Evolutionary conservation across 2,329 filamentous ascomycete genomes (phyloP), one percentile per base, ranked within the genome.

Genomic region (Aspergillus clavatus): DNA sequence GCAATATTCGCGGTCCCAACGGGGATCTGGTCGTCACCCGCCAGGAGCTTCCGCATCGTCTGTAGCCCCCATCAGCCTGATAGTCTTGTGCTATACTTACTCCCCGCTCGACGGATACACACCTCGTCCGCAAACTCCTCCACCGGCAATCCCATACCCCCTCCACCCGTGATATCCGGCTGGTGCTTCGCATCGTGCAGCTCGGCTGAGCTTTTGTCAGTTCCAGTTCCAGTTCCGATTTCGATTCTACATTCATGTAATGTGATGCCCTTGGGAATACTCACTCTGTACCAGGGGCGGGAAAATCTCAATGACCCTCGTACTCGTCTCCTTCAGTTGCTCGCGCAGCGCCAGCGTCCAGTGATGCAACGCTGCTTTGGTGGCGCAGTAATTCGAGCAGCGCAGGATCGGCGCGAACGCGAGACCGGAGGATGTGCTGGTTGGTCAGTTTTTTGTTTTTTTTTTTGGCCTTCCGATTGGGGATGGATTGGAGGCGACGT

Each of bases 271-370:
- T n/a, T n/a, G 4, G 5, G 11, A 6, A 16, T 16, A 31, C 28
- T 4, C 16, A 31, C n/a, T 80, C 62, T 80, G 77, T 27, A 80
- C 76, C 1, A 75, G 74, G 0, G 77, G 78, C 3, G 77, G 77
- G 44, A 73, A 76, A 7, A 80, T 66, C 57, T 80, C 77, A 28
- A 79, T 63, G n/a, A 80, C 69, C 48, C 76, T 76, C 54, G 79
- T 66, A 38, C 74, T 71, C 0, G 69, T 68, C 10, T 46, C 51
- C 36, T 68, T 68, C 26, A 81, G 52, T 55, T 80, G 76, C 48
- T 75, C 69, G 1, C 77, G 70, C 26, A 80, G 63, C 5, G 66
- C 68, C 4, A 80, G 65, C 18, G 79, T 68, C 60, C 75, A 77
- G 50, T 77, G 73, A 51, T 80, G 76, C 38, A 80, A 57, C 0